Percentiles rank a stretch among this genome's conserved stretches.
These are phyloP conservation scores for Raphanus raphanistrum DNA, from an alignment of 345 rosid species.

Conservation along the genomic window DNA sequence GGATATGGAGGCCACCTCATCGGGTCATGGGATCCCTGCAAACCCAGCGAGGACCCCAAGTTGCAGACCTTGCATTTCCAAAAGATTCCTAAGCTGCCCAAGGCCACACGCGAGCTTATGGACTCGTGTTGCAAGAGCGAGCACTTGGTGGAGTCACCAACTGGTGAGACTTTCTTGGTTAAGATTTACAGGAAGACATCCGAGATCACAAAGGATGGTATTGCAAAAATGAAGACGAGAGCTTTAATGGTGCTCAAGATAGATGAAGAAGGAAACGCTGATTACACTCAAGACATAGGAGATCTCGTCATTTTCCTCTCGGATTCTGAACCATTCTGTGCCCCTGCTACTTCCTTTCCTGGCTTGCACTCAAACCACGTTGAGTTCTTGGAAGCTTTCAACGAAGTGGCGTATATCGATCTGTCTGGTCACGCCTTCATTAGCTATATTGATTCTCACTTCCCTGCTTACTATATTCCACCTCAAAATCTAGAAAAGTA, in stretches of 20 bases:
- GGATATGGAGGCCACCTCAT: neutral
- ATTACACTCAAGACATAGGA: neutral
- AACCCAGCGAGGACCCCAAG: neutral
- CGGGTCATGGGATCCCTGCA: neutral
- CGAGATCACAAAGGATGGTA: neutral
- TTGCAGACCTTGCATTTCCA: neutral
- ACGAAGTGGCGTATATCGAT: neutral
- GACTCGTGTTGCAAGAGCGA: neutral
- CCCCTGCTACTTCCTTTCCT: neutral
- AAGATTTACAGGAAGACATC: neutral
- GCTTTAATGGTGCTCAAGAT: neutral
- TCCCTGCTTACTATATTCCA: neutral
- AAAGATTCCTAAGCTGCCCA: neutral
- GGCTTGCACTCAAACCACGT: constrained; percentile 1
- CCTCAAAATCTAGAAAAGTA: neutral
- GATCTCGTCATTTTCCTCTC: neutral
- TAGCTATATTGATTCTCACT: neutral
- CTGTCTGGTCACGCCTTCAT: neutral
- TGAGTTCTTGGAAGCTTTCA: neutral
- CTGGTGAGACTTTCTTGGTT: neutral
- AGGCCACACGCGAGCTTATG: neutral
- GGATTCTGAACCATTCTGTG: neutral
- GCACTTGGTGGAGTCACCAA: neutral
- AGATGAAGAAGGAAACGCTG: neutral
- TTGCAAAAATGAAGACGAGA: neutral